Evolutionary conservation across 192 early-diverging fungal species (phyloP).

Genomic region (Coemansia aciculifera): DNA sequence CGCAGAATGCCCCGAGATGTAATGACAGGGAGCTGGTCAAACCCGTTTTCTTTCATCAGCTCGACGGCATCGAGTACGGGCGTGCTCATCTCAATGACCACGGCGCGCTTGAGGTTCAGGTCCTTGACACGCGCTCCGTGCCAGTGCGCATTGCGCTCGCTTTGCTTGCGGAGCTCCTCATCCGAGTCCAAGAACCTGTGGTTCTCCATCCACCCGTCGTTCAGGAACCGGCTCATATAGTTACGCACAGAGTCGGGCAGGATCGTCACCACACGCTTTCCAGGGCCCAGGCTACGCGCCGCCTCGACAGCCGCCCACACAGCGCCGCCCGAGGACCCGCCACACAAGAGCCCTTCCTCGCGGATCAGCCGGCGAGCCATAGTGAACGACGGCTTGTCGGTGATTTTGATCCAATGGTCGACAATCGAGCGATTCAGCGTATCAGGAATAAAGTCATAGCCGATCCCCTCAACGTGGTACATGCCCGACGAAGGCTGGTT

Average conservation of each 20-base stretch:
- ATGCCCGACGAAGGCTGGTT: constrained; percentile 64
- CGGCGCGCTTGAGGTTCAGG: constrained; percentile 79
- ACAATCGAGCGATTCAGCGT: constrained; percentile 81
- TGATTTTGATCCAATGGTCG: constrained; percentile 96
- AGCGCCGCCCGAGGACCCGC: constrained; percentile 94
- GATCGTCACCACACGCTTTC: constrained; percentile 92
- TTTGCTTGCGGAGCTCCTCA: constrained; percentile 58
- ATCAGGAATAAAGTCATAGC: constrained; percentile 98
- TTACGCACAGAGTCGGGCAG: constrained; percentile 97
- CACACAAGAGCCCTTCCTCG: constrained; percentile 95
- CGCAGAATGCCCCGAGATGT: constrained; percentile 62
- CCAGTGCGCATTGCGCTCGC: constrained; percentile 73
- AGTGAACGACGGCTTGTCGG: constrained; percentile 92
- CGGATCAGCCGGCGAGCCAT: constrained; percentile 95
- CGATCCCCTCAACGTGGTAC: constrained; percentile 98
- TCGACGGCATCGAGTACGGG: constrained; percentile 78
- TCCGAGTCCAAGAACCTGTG: constrained; percentile 84
- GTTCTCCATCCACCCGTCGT: constrained; percentile 94
- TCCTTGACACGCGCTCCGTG: constrained; percentile 79
- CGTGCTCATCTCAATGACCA: constrained; percentile 78
- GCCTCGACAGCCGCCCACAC: constrained; percentile 85
- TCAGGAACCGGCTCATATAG: constrained; percentile 99
- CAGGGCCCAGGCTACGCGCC: constrained; percentile 79
- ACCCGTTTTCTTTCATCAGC: constrained; percentile 85
- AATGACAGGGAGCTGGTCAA: constrained; percentile 95